Evolutionary conservation across 179 eudicot species (phyloP), one percentile per base, ranked within the genome.

Genomic region (Carnegiea gigantea): DNA sequence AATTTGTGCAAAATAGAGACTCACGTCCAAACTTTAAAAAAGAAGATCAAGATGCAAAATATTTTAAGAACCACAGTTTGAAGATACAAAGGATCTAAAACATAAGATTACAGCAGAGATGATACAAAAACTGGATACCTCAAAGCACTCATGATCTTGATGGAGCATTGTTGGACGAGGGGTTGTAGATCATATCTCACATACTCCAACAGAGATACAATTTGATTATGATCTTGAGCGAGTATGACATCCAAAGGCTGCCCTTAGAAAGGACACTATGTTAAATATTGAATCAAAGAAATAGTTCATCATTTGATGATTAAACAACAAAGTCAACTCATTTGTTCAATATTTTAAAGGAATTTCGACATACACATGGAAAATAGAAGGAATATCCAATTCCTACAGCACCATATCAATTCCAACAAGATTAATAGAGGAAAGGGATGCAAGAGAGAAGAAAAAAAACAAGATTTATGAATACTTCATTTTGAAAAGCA

Each of bases 201-300:
- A 81, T 95, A 97, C 88, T 97, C 99, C 92, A 97, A 83, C 81
- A 97, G 59, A 76, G 93, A 90, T 79, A 95, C 89, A 84, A 93
- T 89, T 84, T 95, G 99, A 87, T 86, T 95, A 79, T 91, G 98
- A 90, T 97, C 99, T 88, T 97, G 98, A 84, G 93, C 88, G 80
- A 97, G 97, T 53, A 97, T 88, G 43, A 91, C 83, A 89, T 97
- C 97, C 86, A 97, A 85, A 76, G 99, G 95, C 99, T 97, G 92
- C 81, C 82, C 65, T 78, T 44, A 67, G 24, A 75, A 74, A 53
- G 59, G 74, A 73, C 65, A n/a, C 14, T 71, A 40, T 54, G 70
- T 40, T 18, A 11, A 48, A 78, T 23, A 38, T 20, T 18, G 48
- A 38, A 78, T 28, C 71, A 72, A 62, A 53, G 24, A 78, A 54